Conservation (phyloP, 2,329 filamentous ascomycete species). For the Paecilomyces dactylethromorphus region DNA sequence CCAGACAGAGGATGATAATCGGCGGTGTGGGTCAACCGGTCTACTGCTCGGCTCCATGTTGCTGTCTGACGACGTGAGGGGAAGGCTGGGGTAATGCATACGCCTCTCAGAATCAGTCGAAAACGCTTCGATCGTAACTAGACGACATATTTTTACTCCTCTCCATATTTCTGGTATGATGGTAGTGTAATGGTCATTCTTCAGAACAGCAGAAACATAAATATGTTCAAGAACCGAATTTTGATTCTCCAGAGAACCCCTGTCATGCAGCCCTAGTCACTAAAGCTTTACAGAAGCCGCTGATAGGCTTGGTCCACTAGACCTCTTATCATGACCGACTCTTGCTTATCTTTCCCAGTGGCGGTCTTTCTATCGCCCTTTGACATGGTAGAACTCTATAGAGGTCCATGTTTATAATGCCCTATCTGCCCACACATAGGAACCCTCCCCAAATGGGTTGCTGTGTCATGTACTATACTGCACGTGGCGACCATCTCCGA, state of each 20-base stretch:
- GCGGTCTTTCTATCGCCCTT: not conserved
- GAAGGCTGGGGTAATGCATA: not conserved
- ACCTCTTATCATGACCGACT: not conserved
- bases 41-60: not conserved
- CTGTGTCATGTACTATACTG: not conserved
- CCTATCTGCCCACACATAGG: not conserved
- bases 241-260: not conserved
- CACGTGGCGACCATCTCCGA: not conserved
- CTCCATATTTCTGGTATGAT: not conserved
- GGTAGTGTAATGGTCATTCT: no score
- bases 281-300: not conserved
- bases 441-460: not conserved
- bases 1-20: not conserved
- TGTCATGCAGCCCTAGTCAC: not conserved
- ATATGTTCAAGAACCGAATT: not conserved
- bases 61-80: not conserved
- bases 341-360: not conserved
- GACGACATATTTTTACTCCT: not conserved
- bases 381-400: not conserved
- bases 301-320: not conserved
- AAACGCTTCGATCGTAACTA: not conserved
- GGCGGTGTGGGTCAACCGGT: not conserved
- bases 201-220: not conserved
- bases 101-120: no score
- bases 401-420: not conserved